Conservation (phyloP, 192 early-diverging fungal genomes). For the Jimgerdemannia flammicorona region DNA sequence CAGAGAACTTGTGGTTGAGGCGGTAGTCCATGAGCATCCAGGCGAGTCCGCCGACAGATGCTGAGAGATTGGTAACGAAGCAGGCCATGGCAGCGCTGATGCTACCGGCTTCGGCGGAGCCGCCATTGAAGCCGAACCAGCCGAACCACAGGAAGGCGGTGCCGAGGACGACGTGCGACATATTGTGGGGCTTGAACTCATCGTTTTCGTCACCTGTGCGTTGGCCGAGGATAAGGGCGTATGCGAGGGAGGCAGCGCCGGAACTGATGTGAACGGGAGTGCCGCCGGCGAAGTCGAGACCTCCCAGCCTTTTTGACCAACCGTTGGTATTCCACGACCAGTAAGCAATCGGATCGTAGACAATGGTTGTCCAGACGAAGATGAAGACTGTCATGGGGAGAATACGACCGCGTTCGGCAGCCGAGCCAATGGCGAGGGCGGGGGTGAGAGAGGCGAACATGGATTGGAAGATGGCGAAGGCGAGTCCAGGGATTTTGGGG, state of each 20-base stretch:
- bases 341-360: constrained; percentile 71
- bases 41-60: constrained; percentile 61
- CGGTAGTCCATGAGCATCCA: constrained; percentile 76
- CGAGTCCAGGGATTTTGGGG: constrained; percentile 56
- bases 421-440: constrained; percentile 64
- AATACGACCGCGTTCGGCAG: constrained; percentile 51
- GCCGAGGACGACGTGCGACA: constrained; percentile 80
- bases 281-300: constrained; percentile 88
- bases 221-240: constrained; percentile 78
- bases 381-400: constrained; percentile 45
- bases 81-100: constrained; percentile 71
- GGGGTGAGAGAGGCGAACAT: constrained; percentile 80
- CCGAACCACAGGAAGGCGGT: constrained; percentile 43
- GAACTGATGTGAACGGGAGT: constrained; percentile 80
- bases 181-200: constrained; percentile 75
- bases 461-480: constrained; percentile 71
- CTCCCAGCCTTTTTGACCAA: constrained; percentile 73
- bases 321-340: constrained; percentile 83
- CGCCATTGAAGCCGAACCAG: constrained; percentile 42
- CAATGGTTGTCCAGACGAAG: constrained; percentile 67
- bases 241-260: constrained; percentile 76
- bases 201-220: constrained; percentile 61
- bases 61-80: constrained; percentile 72
- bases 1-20: constrained; percentile 66
- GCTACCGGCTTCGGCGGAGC: constrained; percentile 60